Evolutionary conservation across 176 grass and related monocot genomes (phyloP).

Genomic region (Ampelocalamus luodianensis): DNA sequence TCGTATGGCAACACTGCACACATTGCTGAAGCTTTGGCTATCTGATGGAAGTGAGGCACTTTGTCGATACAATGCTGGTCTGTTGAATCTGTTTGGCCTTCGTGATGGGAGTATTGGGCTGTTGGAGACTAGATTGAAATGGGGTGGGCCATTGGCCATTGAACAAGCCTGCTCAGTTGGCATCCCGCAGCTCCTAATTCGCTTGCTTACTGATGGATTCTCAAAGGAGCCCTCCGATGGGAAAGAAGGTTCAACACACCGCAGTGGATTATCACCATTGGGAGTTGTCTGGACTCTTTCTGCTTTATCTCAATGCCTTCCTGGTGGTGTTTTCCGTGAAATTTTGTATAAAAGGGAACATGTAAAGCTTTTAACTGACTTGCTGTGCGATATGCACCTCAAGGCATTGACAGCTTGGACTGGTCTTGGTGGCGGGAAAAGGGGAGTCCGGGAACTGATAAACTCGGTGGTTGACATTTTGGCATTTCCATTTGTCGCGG

Average conservation of each 20-base stretch:
- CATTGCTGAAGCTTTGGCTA: slow-evolving; percentile 77
- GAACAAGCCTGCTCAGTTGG: slow-evolving; percentile 90
- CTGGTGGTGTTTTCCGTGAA: slow-evolving; percentile 79
- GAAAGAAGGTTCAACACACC: slow-evolving; percentile 54
- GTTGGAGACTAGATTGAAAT: slow-evolving; percentile 74
- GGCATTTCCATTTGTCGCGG: slow-evolving; percentile 95
- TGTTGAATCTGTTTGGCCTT: slow-evolving; percentile 74
- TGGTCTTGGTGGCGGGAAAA: slow-evolving; percentile 83
- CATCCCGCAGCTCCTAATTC: slow-evolving; percentile 78
- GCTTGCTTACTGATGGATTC: slow-evolving; percentile 70
- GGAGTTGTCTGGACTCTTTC: slow-evolving; percentile 78
- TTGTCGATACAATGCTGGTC: slow-evolving; percentile 63
- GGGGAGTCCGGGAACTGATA: slow-evolving; percentile 75
- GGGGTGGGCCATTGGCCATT: slow-evolving; percentile 84
- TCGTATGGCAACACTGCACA: slow-evolving; percentile 87
- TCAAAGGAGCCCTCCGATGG: slow-evolving; percentile 46
- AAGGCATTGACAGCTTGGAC: slow-evolving; percentile 68
- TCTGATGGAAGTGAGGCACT: slow-evolving; percentile 81
- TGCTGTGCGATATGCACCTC: slow-evolving; percentile 74
- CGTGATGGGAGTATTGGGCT: slow-evolving; percentile 86
- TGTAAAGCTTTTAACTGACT: slow-evolving; percentile 68
- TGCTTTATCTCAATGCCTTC: slow-evolving; percentile 73
- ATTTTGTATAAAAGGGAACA: slow-evolving; percentile 80
- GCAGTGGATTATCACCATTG: slow-evolving; percentile 79
- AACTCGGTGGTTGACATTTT: slow-evolving; percentile 88